Conservation (phyloP, 176 grass and related monocot genomes). For the Juncus effusus region DNA sequence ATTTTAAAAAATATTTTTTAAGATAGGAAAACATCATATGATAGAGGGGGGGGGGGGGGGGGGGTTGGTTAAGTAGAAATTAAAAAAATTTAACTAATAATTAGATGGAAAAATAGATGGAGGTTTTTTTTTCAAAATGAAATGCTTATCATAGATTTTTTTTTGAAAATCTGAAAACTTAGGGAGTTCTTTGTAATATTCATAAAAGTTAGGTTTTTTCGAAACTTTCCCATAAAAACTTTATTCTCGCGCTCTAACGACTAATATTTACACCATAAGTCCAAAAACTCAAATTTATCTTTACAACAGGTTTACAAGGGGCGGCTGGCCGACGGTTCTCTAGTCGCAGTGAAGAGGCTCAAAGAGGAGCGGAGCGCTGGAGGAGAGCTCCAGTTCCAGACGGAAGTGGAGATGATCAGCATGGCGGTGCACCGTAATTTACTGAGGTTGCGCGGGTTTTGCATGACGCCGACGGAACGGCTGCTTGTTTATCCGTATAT, state of each 20-base stretch:
- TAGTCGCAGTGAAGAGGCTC: slow-evolving; percentile 64
- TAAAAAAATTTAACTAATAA: neutral
- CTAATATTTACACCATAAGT: neutral
- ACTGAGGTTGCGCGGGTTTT: slow-evolving; percentile 63
- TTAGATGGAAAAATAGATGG: too few relatives aligned
- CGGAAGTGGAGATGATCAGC: slow-evolving; percentile 66
- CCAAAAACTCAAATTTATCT: neutral
- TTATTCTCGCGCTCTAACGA: neutral
- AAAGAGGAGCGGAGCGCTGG: slow-evolving; percentile 62
- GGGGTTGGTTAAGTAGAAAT: too few relatives aligned
- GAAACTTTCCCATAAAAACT: neutral
- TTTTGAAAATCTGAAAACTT: too few relatives aligned
- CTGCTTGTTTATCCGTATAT: slow-evolving; percentile 77
- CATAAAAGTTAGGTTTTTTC: neutral
- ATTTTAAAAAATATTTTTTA: neutral
- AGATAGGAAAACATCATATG: neutral
- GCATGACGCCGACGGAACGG: slow-evolving; percentile 62
- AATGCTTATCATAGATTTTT: too few relatives aligned
- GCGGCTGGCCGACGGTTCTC: slow-evolving; percentile 57
- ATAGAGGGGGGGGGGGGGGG: neutral
- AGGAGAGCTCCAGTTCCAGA: slow-evolving; percentile 64
- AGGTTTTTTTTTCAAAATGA: too few relatives aligned
- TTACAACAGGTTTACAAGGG: slow-evolving; percentile 51
- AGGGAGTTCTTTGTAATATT: neutral
- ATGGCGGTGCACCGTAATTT: slow-evolving; percentile 66